These are phyloP conservation scores for Globisporangium polare DNA, from an alignment of 352 stramenopile genomes.

Conservation along the genomic window DNA sequence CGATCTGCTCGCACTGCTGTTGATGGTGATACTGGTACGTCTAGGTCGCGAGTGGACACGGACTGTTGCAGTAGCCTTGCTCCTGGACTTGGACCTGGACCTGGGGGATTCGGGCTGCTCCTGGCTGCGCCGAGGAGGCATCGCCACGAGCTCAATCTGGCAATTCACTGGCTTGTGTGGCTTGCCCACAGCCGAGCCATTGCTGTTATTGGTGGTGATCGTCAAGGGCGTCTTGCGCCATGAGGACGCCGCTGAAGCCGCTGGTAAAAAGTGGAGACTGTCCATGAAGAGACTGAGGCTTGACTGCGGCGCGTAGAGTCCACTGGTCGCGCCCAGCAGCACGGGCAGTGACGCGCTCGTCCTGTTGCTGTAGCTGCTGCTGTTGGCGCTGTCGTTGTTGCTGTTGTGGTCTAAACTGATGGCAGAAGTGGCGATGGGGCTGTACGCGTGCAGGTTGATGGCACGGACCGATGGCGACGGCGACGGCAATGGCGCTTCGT, in stretches of 20 bases:
- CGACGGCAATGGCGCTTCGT: background rate
- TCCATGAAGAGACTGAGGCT: constrained; percentile 6
- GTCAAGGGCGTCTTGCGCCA: constrained; percentile 9
- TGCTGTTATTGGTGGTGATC: background rate
- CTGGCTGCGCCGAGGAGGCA: background rate
- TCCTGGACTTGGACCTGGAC: background rate
- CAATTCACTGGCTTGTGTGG: background rate
- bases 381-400: background rate
- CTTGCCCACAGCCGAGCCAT: background rate
- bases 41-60: background rate
- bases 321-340: background rate
- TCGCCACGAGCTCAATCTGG: constrained; percentile 9
- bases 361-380: background rate
- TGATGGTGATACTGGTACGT: constrained; percentile 1
- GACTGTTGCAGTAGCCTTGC: background rate
- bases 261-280: constrained; percentile 5
- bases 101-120: background rate
- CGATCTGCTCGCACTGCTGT: background rate
- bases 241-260: background rate
- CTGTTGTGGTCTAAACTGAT: background rate
- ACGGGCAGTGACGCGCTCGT: background rate
- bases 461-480: background rate
- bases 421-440: background rate
- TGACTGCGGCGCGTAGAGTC: constrained; percentile 8
- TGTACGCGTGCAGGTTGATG: background rate